A percentile compares a stretch with the other conserved stretches of the same genome.
Conservation (phyloP, 345 rosid species). For the Erodium maritimum region DNA sequence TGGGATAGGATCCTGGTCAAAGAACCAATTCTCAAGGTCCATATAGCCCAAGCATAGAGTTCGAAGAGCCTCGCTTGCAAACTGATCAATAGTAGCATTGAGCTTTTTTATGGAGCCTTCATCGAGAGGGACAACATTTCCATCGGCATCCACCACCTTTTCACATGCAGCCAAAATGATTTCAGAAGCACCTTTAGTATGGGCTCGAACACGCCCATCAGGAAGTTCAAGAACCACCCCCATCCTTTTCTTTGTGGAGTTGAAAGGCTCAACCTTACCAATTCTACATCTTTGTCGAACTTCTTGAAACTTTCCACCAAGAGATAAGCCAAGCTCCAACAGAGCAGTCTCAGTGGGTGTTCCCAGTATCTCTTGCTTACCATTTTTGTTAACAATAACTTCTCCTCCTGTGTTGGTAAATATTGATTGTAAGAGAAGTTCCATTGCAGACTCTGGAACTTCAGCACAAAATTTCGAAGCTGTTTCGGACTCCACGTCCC, state of each 20-base stretch:
- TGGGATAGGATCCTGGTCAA: slow-evolving; percentile 48
- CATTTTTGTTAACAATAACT: slow-evolving; percentile 53
- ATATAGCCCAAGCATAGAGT: slow-evolving; percentile 70
- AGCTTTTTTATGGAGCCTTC: slow-evolving; percentile 45
- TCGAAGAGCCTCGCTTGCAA: slow-evolving; percentile 82
- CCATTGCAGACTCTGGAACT: slow-evolving; percentile 40
- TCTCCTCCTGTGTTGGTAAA: slow-evolving; percentile 88
- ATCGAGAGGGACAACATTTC: slow-evolving; percentile 65
- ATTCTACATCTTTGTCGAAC: slow-evolving; percentile 45
- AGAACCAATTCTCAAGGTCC: slow-evolving; percentile 48
- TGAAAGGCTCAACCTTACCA: slow-evolving; percentile 79
- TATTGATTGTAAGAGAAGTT: slow-evolving; percentile 62
- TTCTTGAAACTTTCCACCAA: slow-evolving; percentile 65
- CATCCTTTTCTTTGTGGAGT: slow-evolving; percentile 91
- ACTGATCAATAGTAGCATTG: slow-evolving; percentile 54
- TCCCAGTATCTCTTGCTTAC: slow-evolving; percentile 67
- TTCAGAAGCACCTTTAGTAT: slow-evolving; percentile 89
- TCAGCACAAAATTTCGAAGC: slow-evolving; percentile 45
- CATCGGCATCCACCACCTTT: slow-evolving; percentile 54
- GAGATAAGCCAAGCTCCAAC: slow-evolving; percentile 64
- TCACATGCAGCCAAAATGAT: slow-evolving; percentile 75
- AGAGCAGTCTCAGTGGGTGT: slow-evolving; percentile 86
- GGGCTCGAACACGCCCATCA: slow-evolving; percentile 57
- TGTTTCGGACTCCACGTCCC: slow-evolving; percentile 31
- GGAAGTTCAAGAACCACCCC: slow-evolving; percentile 66